Conservation (phyloP, 2,329 filamentous ascomycete species). For the Moelleriella libera region DNA sequence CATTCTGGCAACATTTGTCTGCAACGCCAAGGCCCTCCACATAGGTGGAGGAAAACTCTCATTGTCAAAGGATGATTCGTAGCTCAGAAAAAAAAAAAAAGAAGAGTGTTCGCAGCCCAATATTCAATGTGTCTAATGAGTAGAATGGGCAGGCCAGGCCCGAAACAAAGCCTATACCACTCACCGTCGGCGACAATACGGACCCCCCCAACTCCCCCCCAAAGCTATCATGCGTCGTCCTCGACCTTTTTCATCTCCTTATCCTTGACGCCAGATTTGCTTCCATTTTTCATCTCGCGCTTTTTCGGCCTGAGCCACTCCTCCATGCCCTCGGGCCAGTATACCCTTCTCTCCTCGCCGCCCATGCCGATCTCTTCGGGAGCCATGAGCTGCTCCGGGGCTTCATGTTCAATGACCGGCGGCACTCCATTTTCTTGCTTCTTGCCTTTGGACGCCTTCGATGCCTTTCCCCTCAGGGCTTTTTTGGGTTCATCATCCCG, state of each 20-base stretch:
- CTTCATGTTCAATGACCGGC: constrained; percentile 21
- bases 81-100: too few relatives aligned
- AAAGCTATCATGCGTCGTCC: neutral
- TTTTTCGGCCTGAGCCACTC: constrained; percentile 80
- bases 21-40: too few relatives aligned
- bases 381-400: constrained; percentile 31
- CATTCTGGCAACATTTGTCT: too few relatives aligned
- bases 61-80: too few relatives aligned
- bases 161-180: too few relatives aligned
- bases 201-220: too few relatives aligned
- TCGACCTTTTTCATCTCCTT: constrained; percentile 4
- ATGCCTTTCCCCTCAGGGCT: constrained; percentile 22
- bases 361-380: constrained; percentile 75
- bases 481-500: constrained; percentile 58
- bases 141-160: too few relatives aligned
- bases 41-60: too few relatives aligned
- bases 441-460: constrained; percentile 22
- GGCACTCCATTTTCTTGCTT: constrained; percentile 20
- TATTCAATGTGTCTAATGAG: too few relatives aligned
- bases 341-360: constrained; percentile 66
- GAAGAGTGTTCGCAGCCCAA: too few relatives aligned
- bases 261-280: constrained; percentile 16
- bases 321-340: constrained; percentile 83
- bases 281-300: constrained; percentile 35
- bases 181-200: too few relatives aligned